These are phyloP conservation scores for Ramaria sp. DNA, from an alignment of 768 basidiomycete genomes.

Conservation along the genomic window DNA sequence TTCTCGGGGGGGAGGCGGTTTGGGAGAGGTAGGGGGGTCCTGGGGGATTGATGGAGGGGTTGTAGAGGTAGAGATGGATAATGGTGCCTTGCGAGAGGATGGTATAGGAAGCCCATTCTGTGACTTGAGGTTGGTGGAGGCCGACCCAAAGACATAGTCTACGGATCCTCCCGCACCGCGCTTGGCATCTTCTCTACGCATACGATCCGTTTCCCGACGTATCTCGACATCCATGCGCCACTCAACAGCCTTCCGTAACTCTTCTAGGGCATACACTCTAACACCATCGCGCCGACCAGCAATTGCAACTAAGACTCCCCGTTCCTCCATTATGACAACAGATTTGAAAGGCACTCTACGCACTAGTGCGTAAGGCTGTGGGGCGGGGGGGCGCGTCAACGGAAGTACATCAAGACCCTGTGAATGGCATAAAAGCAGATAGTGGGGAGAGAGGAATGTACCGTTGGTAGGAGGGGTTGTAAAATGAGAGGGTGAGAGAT, in stretches of 20 bases:
- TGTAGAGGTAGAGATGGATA: conserved; percentile 16
- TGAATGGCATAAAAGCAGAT: conserved; percentile 71
- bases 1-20: conserved; percentile 27
- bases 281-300: conserved; percentile 81
- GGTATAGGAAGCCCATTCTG: background rate
- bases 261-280: conserved; percentile 79
- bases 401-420: conserved; percentile 85
- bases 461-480: conserved; percentile 67
- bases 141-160: conserved; percentile 16
- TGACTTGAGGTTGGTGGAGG: background rate
- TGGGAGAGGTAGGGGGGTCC: conserved; percentile 12
- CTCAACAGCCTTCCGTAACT: conserved; percentile 76
- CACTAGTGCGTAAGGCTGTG: conserved; percentile 72
- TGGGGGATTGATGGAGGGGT: background rate
- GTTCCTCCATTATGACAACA: conserved; percentile 88
- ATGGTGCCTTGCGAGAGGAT: background rate
- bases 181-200: conserved; percentile 57
- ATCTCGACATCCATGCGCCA: conserved; percentile 80
- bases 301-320: conserved; percentile 83
- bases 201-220: conserved; percentile 61
- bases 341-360: conserved; percentile 74
- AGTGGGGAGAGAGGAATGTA: conserved; percentile 72
- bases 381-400: conserved; percentile 58
- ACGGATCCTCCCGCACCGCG: conserved; percentile 29
- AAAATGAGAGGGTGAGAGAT: conserved; percentile 67